Base-by-base conservation (phyloP, 768 basidiomycete genomes). In the Kwoniella botswanensis region DNA sequence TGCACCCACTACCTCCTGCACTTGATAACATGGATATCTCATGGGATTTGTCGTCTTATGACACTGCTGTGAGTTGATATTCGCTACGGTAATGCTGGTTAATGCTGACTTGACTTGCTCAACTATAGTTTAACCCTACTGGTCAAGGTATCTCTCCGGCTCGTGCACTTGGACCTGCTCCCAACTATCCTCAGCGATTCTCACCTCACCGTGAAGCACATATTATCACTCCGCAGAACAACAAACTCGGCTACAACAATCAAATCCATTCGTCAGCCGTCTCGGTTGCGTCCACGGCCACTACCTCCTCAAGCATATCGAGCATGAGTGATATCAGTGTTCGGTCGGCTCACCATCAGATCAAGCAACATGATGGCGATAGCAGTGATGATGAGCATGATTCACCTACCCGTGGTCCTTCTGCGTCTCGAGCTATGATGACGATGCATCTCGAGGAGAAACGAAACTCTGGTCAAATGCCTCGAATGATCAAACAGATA, bases 81-180 rank as follows among this genome's bases (percentile, higher is more conserved):
- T 18, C 4, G 55, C n/a, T 29, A 42, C 46, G 22, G 35, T 3
- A 26, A 6, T 50, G 64, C 56, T 61, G 59, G 29, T 42, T 41
- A 0, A 17, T 57, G 15, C 56, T 35, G 35, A 35, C 35, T 9
- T 35, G 35, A 6, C 35, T 35, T 35, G 35, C 46, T 42, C 43
- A n/a, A 13, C 29, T 35, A 2, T 63, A 72, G 44, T 73, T 67
- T 46, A 54, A 54, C 43, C 50, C 53, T 26, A 60, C 57, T 29
- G 60, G 68, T 9, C 79, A 78, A 68, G 79, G 79, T 15, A 80
- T 80, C 26, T 78, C 79, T 26, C 79, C 79, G 1, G 73, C 76
- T 35, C 71, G 79, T 12, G 79, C 79, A 3, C 71, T 80, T 9
- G 79, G 79, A 61, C 79, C 79, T 7, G 73, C 77, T 9, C 79